These are phyloP conservation scores for Globisporangium cederbergense DNA, from an alignment of 352 stramenopile species.

Conservation along the genomic window DNA sequence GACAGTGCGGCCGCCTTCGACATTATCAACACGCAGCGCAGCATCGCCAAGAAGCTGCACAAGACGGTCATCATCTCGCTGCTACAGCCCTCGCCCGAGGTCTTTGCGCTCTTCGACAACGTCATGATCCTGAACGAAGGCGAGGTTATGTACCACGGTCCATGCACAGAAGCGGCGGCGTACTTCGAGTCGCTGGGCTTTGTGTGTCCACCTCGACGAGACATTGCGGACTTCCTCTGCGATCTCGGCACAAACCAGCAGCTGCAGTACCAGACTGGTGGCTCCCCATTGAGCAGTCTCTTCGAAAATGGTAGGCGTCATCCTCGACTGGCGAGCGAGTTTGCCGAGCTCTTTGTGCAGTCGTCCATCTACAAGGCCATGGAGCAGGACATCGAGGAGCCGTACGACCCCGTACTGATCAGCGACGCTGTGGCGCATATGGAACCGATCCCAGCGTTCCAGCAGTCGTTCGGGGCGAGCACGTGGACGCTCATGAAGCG, in stretches of 20 bases:
- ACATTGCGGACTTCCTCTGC: constrained; percentile 91
- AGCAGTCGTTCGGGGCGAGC: constrained; percentile 37
- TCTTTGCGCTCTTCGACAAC: constrained; percentile 92
- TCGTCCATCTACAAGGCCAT: constrained; percentile 35
- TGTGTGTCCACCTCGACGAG: constrained; percentile 45
- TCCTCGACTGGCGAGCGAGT: constrained; percentile 35
- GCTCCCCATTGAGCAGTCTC: background rate
- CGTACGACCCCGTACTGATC: constrained; percentile 90
- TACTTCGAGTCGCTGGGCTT: constrained; percentile 85
- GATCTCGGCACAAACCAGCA: constrained; percentile 48
- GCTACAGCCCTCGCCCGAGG: constrained; percentile 90
- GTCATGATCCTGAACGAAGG: constrained; percentile 90
- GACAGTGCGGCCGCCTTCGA: constrained; percentile 54
- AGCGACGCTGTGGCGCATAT: constrained; percentile 64
- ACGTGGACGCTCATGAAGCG: constrained; percentile 52
- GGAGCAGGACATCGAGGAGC: constrained; percentile 77
- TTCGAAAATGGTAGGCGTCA: constrained; percentile 4
- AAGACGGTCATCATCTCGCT: constrained; percentile 74
- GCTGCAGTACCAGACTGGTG: constrained; percentile 26
- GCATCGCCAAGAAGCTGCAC: constrained; percentile 39
- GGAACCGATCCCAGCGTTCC: constrained; percentile 33
- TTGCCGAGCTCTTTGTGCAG: constrained; percentile 34
- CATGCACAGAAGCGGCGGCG: constrained; percentile 41
- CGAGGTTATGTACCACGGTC: constrained; percentile 84
- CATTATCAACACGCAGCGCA: constrained; percentile 45